Base-by-base conservation (phyloP, 75 land plant genomes). In the Cunninghamia lanceolata region DNA sequence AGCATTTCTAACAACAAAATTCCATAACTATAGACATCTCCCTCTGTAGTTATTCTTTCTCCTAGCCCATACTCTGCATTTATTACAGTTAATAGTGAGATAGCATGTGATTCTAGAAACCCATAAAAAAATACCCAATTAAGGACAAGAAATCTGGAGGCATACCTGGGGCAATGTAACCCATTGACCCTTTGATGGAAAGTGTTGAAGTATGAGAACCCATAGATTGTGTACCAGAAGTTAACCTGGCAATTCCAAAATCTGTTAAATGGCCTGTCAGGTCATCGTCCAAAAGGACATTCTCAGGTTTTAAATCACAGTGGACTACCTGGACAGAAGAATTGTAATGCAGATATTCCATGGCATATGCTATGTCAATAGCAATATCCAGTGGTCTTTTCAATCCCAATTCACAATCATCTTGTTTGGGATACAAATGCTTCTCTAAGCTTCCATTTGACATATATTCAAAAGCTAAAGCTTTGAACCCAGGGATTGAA, bases 301-400 rank as follows among this genome's bases (percentile, higher is more conserved):
- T 86, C 46, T 85, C 82, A 16, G 87, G 85, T 79, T 86, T 86
- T 4, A 86, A 21, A 79, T 86, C 87, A 47, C 87, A 39, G 50
- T 86, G 85, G 2, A 86, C 77, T n/a, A 86, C 42, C 47, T 82
- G 36, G 34, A 45, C 50, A 35, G 28, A n/a, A 34, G 54, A 77
- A 42, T 50, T 14, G 45, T 30, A 36, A 82, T 86, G 87, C 32
- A 81, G 63, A 79, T 68, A 86, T 35, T 68, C 52, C 50, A 86
- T 17, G 19, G 40, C 40, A 40, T 40, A 1, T 40, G 2, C 40
- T 40, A 1, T 40, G 40, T 40, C 40, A 40, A 40, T 40, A 2
- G 40, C 2, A 40, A 40, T 40, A 2, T 40, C 40, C 1, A 40
- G 40, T 40, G 2, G 1, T 40, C 40, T 40, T 2, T 40, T 40